Evolutionary conservation across 2,329 filamentous ascomycete species (phyloP), one percentile per base, ranked within the genome.

Genomic region (Beauveria brongniartii): DNA sequence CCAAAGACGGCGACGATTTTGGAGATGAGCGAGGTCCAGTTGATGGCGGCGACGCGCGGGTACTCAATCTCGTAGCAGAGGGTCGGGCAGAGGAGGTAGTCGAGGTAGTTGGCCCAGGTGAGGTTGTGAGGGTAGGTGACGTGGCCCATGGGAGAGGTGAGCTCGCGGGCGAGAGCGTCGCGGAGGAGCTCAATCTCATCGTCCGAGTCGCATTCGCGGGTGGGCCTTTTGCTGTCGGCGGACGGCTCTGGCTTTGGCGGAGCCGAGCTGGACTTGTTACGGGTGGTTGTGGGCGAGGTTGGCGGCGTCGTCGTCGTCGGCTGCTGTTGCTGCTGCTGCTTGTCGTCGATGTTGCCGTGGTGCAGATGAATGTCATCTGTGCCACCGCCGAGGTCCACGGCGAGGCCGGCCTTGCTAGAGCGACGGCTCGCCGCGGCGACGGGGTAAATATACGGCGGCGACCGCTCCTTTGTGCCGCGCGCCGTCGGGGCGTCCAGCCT

Each of bases 61-160:
- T 97, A 99, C 72, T 97, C 93, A 55, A 97, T 82, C 75, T 99
- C 94, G 75, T 99, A 99, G 80, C 94, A 99, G 22, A 99, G 83
- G 0, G 94, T 99, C 18, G 94, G 94, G 69, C 92, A 97, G 70
- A 94, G 84, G 12, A 97, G 78, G 72, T 88, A 97, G 77, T 97
- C 94, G 61, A 84, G 66, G 71, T 90, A 97, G 76, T 97, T 97
- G 66, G 77, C 68, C 73, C 88, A 80, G 0, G 90, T 94, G 52
- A 99, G 82, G 73, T 97, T 99, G 64, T 86, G 81, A 0, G 94
- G 94, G 72, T 96, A 99, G 0, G 92, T 93, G 64, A 94, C 85
- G 68, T 89, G 89, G 63, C 94, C 94, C 65, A 96, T 84, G 28
- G 93, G 91, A 37, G 92, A 96, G 1, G 90, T 96, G 62, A 99